A percentile compares a stretch with the other conserved stretches of the same genome.
Evolutionary conservation across 1,139 yeast genomes (phyloP).

Genomic region (Hemisphaericaspora subhashii): DNA sequence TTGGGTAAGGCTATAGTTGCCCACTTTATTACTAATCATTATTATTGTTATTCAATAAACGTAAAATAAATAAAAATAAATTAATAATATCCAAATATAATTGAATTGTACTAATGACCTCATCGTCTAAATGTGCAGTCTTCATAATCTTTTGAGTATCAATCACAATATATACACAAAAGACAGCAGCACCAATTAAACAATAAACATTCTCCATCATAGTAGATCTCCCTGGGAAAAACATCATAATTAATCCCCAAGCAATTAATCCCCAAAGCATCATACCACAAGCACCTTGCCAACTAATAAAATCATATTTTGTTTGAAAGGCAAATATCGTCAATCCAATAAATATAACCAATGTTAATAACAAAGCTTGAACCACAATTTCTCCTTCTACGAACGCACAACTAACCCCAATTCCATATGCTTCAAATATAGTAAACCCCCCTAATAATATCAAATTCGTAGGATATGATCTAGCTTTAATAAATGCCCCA

Average conservation of each 20-base stretch:
- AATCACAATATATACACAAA: slow-evolving; percentile 69
- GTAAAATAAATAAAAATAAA: slow-evolving; percentile 72
- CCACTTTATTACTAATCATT: slow-evolving; percentile 14
- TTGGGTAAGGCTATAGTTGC: background rate
- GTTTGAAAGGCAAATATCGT: slow-evolving; percentile 79
- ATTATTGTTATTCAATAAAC: slow-evolving; percentile 54
- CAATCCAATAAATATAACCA: slow-evolving; percentile 70
- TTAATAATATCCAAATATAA: slow-evolving; percentile 81
- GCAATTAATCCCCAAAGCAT: slow-evolving; percentile 71
- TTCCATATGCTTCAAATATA: slow-evolving; percentile 66
- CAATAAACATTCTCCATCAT: slow-evolving; percentile 48
- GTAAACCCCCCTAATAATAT: slow-evolving; percentile 67
- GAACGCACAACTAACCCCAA: slow-evolving; percentile 67
- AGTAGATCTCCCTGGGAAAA: slow-evolving; percentile 53
- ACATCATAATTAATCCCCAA: slow-evolving; percentile 66
- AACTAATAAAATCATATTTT: slow-evolving; percentile 74
- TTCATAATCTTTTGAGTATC: slow-evolving; percentile 85
- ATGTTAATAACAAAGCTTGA: slow-evolving; percentile 71
- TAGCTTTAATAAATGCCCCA: slow-evolving; percentile 57
- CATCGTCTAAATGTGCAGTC: slow-evolving; percentile 82
- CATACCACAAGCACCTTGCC: slow-evolving; percentile 65
- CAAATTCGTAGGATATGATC: slow-evolving; percentile 63
- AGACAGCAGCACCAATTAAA: slow-evolving; percentile 71
- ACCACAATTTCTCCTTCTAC: slow-evolving; percentile 66
- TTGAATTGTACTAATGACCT: slow-evolving; percentile 73